These are phyloP conservation scores for Flagelloscypha sp. DNA, from an alignment of 768 basidiomycete genomes.

Conservation along the genomic window DNA sequence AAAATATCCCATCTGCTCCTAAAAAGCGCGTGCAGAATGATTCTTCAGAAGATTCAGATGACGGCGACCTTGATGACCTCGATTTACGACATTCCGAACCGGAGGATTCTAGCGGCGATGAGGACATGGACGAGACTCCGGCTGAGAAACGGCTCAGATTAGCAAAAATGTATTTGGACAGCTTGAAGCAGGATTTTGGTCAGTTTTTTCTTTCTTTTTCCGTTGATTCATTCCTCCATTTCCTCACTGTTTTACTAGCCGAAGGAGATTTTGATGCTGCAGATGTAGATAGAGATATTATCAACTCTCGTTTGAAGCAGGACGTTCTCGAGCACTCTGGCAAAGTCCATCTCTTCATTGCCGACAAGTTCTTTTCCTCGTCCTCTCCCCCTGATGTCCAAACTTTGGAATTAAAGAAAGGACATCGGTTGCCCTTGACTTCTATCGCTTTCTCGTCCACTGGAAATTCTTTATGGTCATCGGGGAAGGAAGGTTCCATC, in stretches of 20 bases:
- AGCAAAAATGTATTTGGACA: slow-evolving; percentile 84
- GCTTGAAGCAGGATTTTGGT: slow-evolving; percentile 60
- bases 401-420: slow-evolving; percentile 23
- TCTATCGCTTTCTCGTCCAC: slow-evolving; percentile 72
- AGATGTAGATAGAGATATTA: slow-evolving; percentile 89
- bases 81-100: slow-evolving; percentile 52
- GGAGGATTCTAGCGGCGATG: slow-evolving; percentile 64
- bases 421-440: slow-evolving; percentile 76
- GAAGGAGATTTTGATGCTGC: slow-evolving; percentile 94
- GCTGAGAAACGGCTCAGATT: slow-evolving; percentile 88
- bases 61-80: slow-evolving; percentile 57
- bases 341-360: slow-evolving; percentile 76
- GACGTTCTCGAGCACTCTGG: slow-evolving; percentile 89
- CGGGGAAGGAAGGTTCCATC: slow-evolving; percentile 88
- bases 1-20: slow-evolving; percentile 9
- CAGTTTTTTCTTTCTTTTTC: slow-evolving; percentile 19
- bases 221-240: not conserved
- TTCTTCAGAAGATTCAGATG: slow-evolving; percentile 29
- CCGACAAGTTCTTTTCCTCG: slow-evolving; percentile 48
- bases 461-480: slow-evolving; percentile 69
- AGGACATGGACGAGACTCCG: slow-evolving; percentile 83
- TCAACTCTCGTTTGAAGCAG: slow-evolving; percentile 82
- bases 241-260: slow-evolving; percentile 27
- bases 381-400: not conserved
- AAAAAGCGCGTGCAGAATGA: slow-evolving; percentile 22